Evolutionary conservation across 371 early-diverging fungal species (phyloP), one percentile per base, ranked within the genome.

Genomic region (Zopfochytrium polystomum): DNA sequence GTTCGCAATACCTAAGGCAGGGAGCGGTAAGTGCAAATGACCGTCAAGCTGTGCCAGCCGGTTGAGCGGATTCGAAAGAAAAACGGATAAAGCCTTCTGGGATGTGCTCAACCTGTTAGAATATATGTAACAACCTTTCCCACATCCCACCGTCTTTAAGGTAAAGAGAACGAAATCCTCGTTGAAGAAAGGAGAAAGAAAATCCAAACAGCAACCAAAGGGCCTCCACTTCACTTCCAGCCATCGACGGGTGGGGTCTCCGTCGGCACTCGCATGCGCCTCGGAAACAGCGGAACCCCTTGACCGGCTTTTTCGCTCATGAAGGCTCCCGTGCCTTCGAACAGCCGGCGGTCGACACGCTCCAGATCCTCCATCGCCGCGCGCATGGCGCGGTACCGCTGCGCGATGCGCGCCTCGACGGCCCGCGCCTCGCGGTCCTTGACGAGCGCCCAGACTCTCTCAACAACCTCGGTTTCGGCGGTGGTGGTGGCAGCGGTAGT

Each of bases 311-410:
- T 43, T 5, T 53, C 56, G 13, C 58, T 64, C 22, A 20, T 29
- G 15, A 51, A 43, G 9, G 34, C 52, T 4, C 60, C 66, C 13
- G 71, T 70, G 2, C 66, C 72, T 58, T 60, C 63, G 62, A 71
- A 75, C 35, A 75, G 57, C 47, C 70, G 6, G 29, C 34, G 23
- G 38, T 75, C 72, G 45, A 67, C 67, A 33, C 47, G 60, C 55
- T 71, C 63, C 50, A 75, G 55, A 55, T 71, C 72, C 63, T 69
- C 75, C 69, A 71, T 75, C 3, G 75, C 75, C 54, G 27, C n/a
- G 38, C 75, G 61, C 67, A 75, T 71, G 35, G 63, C 34, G 30
- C 47, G 32, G 56, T 75, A 75, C 63, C 68, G 71, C 1, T 29
- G 46, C 51, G 60, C 54, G 53, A 71, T 25, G 20, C 60, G 62